phyloP scores from a whole-genome alignment of 1,284 basidiomycete genomes.

The Wallemia mellicola region DNA sequence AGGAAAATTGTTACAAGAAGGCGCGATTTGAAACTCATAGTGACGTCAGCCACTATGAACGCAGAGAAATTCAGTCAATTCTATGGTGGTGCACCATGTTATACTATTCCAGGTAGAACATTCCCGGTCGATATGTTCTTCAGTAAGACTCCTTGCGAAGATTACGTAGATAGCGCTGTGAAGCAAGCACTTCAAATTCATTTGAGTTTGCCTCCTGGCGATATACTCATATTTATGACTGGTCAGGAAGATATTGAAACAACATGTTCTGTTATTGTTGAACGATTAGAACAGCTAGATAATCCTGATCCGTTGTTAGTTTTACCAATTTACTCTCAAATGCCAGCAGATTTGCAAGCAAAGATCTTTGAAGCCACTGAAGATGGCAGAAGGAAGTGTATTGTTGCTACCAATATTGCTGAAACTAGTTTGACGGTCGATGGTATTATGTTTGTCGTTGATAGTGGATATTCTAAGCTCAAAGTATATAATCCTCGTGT shows the following conservation, averaged over 20 bases:
- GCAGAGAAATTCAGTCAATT: conserved; percentile 81
- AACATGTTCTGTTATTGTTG: conserved; percentile 65
- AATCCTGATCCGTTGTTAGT: conserved; percentile 62
- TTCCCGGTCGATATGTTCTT: conserved; percentile 95
- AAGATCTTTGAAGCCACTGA: conserved; percentile 85
- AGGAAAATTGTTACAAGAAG: conserved; percentile 71
- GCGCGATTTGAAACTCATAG: conserved; percentile 77
- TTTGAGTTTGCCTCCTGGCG: conserved; percentile 68
- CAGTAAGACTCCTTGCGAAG: conserved; percentile 86
- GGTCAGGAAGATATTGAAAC: conserved; percentile 97
- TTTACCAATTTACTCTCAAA: conserved; percentile 93
- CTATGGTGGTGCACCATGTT: conserved; percentile 80
- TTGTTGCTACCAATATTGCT: conserved; percentile 96
- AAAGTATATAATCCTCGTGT: conserved; percentile 98
- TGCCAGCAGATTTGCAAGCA: conserved; percentile 95
- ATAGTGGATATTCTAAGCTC: conserved; percentile 83
- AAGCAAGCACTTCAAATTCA: conserved; percentile 95
- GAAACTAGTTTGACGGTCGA: conserved; percentile 88
- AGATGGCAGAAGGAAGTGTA: conserved; percentile 90
- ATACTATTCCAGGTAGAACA: conserved; percentile 89
- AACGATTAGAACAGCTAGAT: conserved; percentile 67
- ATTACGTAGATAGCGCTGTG: conserved; percentile 91
- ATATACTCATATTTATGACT: conserved; percentile 97
- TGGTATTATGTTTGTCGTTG: conserved; percentile 79
- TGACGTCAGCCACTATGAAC: conserved; percentile 98